Percentiles rank a stretch among this genome's conserved stretches.
These are phyloP conservation scores for Conidiobolus incongruus DNA, from an alignment of 371 early-diverging fungal species.

Conservation along the genomic window DNA sequence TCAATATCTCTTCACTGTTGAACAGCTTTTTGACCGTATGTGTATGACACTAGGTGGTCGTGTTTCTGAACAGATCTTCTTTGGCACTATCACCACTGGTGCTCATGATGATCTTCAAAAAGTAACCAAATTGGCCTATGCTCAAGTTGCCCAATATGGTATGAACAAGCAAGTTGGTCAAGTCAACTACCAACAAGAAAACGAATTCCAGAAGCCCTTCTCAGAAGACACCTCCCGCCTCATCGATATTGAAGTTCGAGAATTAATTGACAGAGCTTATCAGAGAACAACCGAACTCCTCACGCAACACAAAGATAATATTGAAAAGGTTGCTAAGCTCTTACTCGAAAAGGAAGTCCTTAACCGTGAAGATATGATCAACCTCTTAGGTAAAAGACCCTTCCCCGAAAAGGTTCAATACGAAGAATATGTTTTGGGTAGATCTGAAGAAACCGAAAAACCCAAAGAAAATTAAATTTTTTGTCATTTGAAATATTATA, in stretches of 20 bases:
- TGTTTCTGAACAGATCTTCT: constrained; percentile 86
- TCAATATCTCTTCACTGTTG: constrained; percentile 78
- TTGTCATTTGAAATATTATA: too few relatives aligned
- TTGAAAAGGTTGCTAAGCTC: constrained; percentile 81
- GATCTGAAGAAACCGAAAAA: too few relatives aligned
- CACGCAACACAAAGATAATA: constrained; percentile 53
- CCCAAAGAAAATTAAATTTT: too few relatives aligned
- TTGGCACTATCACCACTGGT: constrained; percentile 32
- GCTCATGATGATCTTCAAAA: constrained; percentile 68
- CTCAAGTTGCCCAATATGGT: constrained; percentile 80
- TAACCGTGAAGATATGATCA: constrained; percentile 84
- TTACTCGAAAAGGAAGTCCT: constrained; percentile 91
- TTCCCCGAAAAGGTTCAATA: constrained; percentile 36
- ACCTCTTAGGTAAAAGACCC: constrained; percentile 69
- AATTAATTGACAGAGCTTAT: constrained; percentile 61
- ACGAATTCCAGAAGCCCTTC: constrained; percentile 84
- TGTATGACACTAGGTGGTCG: constrained; percentile 96
- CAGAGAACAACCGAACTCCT: constrained; percentile 53
- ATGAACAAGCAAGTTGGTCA: constrained; percentile 84
- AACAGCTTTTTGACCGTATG: constrained; percentile 89
- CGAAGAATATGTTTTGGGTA: constrained; percentile 7
- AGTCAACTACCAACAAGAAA: constrained; percentile 50
- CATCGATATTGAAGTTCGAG: constrained; percentile 86
- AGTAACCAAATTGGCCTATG: constrained; percentile 93
- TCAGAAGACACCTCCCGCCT: constrained; percentile 83